Percentiles rank a stretch among this genome's conserved stretches.
These are phyloP conservation scores for Lyophyllum atratum DNA, from an alignment of 768 basidiomycete genomes.

Conservation along the genomic window DNA sequence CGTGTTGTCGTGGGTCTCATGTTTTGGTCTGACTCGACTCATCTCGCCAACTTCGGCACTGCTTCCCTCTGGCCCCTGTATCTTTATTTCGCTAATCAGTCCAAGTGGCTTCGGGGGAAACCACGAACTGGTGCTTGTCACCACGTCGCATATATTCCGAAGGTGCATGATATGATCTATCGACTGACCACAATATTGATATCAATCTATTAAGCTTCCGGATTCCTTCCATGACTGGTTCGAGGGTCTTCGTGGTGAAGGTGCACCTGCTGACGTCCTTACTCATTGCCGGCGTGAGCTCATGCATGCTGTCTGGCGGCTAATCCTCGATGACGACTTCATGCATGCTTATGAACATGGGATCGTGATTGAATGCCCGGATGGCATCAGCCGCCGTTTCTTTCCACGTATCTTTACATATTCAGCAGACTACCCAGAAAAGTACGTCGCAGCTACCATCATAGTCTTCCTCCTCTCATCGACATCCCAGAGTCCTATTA, in stretches of 20 bases:
- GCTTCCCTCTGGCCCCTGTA: constrained; percentile 45
- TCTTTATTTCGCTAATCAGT: constrained; percentile 38
- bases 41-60: constrained; percentile 34
- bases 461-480: not conserved
- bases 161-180: constrained; percentile 20
- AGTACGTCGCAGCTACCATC: too few species aligned
- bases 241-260: constrained; percentile 5
- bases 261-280: constrained; percentile 16
- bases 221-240: constrained; percentile 24
- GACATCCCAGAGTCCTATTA: constrained; percentile 20
- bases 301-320: constrained; percentile 32
- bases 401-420: constrained; percentile 34
- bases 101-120: constrained; percentile 37
- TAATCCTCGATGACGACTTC: constrained; percentile 25
- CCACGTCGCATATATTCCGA: constrained; percentile 42
- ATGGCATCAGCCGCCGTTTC: constrained; percentile 30
- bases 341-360: constrained; percentile 28
- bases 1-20: constrained; percentile 25
- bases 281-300: constrained; percentile 35
- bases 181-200: not conserved
- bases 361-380: constrained; percentile 30
- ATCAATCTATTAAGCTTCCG: constrained; percentile 20
- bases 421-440: constrained; percentile 39
- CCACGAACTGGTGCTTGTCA: constrained; percentile 27
- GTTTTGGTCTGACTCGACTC: constrained; percentile 36